Conservation (phyloP, 2,329 filamentous ascomycete genomes). For the Aspergillus chevalieri region DNA sequence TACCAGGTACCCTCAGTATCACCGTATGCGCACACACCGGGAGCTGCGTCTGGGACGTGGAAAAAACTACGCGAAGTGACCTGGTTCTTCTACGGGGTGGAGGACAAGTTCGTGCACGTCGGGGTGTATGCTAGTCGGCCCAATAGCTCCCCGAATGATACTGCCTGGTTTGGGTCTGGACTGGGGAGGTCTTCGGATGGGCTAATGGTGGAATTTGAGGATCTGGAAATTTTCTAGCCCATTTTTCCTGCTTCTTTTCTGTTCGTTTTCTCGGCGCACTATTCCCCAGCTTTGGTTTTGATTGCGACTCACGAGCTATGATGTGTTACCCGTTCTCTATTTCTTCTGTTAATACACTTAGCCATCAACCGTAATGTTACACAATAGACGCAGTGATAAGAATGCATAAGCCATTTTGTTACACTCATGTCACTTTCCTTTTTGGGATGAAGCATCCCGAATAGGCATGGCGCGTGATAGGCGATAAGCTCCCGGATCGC, state of each 20-base stretch:
- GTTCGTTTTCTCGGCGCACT: not conserved
- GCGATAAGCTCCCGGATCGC: too few species aligned
- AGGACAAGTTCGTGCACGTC: slow-evolving; percentile 53
- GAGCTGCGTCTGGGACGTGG: slow-evolving; percentile 44
- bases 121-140: slow-evolving; percentile 55
- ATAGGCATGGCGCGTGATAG: too few species aligned
- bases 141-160: slow-evolving; percentile 32
- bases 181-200: slow-evolving; percentile 21
- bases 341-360: too few species aligned
- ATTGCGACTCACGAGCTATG: too few species aligned
- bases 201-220: slow-evolving; percentile 47
- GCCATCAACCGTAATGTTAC: too few species aligned
- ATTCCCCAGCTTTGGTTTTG: too few species aligned
- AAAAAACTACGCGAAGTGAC: slow-evolving; percentile 55
- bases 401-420: too few species aligned
- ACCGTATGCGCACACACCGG: slow-evolving; percentile 28
- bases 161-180: slow-evolving; percentile 1
- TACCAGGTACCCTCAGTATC: slow-evolving; percentile 43
- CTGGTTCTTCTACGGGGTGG: slow-evolving; percentile 57
- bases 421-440: too few species aligned
- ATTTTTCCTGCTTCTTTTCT: not conserved
- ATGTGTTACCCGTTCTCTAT: too few species aligned
- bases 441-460: too few species aligned
- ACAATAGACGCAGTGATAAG: too few species aligned
- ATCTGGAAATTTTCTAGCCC: slow-evolving; percentile 43